Evolutionary conservation across 306 rosid species (phyloP).

Genomic region (Dalbergia cochinchinensis): DNA sequence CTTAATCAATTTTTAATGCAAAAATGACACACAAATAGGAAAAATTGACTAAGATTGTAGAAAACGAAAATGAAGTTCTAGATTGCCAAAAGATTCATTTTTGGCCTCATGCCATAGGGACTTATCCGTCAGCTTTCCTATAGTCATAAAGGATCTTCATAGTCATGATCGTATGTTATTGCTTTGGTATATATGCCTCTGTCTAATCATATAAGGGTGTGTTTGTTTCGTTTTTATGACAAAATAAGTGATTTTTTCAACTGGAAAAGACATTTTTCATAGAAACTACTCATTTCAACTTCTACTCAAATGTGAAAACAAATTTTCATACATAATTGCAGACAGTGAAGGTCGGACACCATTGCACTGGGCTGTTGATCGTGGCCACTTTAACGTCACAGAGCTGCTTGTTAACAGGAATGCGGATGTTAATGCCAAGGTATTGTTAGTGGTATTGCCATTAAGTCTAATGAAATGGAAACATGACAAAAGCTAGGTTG

Average conservation of each 20-base stretch:
- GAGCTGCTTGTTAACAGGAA: slow-evolving; percentile 76
- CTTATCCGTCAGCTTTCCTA: background rate
- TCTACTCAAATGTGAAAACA: slow-evolving; percentile 6
- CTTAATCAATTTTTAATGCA: background rate
- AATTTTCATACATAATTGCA: slow-evolving; percentile 41
- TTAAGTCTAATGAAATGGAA: background rate
- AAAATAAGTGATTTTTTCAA: too few relatives aligned
- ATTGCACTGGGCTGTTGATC: slow-evolving; percentile 99
- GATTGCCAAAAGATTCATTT: slow-evolving; percentile 10
- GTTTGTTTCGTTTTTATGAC: slow-evolving; percentile 3
- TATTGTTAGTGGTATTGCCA: slow-evolving; percentile 19
- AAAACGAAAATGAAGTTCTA: slow-evolving; percentile 19
- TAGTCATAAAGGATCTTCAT: background rate
- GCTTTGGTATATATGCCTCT: background rate
- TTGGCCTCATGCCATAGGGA: slow-evolving; percentile 20
- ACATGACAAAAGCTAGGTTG: background rate
- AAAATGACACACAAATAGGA: background rate
- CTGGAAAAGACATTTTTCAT: too few relatives aligned
- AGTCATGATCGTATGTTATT: background rate
- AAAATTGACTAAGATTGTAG: background rate
- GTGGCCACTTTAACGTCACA: slow-evolving; percentile 74
- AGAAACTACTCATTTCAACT: background rate
- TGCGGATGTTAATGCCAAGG: slow-evolving; percentile 83
- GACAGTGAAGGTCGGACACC: slow-evolving; percentile 99
- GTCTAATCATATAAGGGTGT: background rate